Evolutionary conservation across 257 asterid genomes (phyloP).

Genomic region (Nicotiana sylvestris): DNA sequence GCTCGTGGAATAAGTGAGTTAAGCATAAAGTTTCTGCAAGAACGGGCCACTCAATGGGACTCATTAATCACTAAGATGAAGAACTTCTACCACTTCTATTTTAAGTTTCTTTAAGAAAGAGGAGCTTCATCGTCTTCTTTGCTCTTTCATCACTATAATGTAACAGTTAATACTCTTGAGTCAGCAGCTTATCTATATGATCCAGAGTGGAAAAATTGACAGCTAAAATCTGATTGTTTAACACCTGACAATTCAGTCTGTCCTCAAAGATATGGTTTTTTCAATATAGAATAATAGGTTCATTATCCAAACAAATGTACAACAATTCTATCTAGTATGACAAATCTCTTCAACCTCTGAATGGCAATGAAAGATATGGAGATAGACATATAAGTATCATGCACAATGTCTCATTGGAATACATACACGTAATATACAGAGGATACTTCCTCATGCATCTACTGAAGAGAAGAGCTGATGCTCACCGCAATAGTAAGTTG

Average conservation of each 20-base stretch:
- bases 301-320: constrained; percentile 5
- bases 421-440: background rate
- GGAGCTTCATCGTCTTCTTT: background rate
- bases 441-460: background rate
- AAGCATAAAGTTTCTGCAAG: background rate
- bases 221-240: background rate
- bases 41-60: background rate
- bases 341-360: background rate
- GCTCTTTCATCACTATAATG: background rate
- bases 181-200: constrained; percentile 1
- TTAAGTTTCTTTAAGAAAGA: background rate
- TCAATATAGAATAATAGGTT: background rate
- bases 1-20: background rate
- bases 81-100: background rate
- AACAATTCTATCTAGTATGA: background rate
- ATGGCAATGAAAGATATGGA: background rate
- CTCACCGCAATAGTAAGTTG: constrained; percentile 90
- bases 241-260: background rate
- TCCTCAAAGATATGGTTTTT: background rate
- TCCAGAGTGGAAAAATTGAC: background rate
- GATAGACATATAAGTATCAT: background rate
- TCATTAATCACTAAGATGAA: background rate
- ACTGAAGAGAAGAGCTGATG: constrained; percentile 9
- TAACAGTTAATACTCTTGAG: background rate
- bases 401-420: constrained; percentile 14